phyloP scores from a whole-genome alignment of 257 asterid species.

The Solanum chmielewskii region DNA sequence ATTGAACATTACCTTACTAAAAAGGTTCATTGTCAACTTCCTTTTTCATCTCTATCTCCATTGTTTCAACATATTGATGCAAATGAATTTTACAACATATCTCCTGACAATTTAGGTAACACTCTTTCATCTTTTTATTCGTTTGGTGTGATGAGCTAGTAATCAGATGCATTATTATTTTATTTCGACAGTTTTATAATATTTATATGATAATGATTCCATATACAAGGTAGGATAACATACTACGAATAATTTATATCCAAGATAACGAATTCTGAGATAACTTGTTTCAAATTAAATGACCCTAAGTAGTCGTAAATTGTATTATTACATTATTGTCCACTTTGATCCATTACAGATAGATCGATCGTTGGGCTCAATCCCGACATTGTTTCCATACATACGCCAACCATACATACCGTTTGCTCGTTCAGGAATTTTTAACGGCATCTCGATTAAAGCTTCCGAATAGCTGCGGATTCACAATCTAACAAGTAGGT shows the following conservation, averaged over 20 bases:
- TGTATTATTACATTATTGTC: no score
- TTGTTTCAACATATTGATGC: constrained; percentile 4
- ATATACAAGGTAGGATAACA: no score
- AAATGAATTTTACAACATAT: neutral
- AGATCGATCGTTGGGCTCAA: neutral
- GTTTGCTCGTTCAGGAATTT: no score
- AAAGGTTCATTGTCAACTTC: neutral
- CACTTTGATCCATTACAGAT: neutral
- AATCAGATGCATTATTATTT: no score
- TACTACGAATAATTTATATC: no score
- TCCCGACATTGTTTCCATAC: neutral
- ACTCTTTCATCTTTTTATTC: neutral
- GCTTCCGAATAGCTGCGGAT: neutral
- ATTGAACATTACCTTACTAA: neutral
- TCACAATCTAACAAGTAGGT: neutral
- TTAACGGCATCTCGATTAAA: neutral
- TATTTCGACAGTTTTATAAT: no score
- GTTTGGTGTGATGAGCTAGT: no score
- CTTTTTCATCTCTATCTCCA: neutral
- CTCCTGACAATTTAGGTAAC: constrained; percentile 12
- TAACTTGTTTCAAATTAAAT: no score
- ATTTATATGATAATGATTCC: no score
- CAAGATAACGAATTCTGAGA: no score
- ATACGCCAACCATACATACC: no score
- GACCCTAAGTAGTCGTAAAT: no score